Base-by-base conservation (phyloP, 2,329 filamentous ascomycete species). In the Chaetomiaceae sp. region DNA sequence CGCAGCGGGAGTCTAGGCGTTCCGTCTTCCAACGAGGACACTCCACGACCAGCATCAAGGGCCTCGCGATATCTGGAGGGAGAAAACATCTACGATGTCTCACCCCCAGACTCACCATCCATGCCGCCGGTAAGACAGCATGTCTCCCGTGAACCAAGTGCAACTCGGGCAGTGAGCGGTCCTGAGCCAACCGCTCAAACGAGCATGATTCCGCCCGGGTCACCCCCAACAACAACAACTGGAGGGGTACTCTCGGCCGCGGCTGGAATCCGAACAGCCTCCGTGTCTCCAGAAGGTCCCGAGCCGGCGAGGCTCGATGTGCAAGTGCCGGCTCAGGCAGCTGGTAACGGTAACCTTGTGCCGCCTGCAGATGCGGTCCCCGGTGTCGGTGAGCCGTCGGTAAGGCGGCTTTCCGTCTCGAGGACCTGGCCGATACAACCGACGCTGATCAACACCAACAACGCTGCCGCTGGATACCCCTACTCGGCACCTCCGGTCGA, bases 361-460 rank as follows among this genome's bases (percentile, higher is more conserved):
- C 55, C 48, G 21, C 20, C 42, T 9, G 34, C 49, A 45, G 53
- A 48, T 45, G 56, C 34, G 8, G 38, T 38, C 6, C 14, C 48
- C 27, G 25, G 54, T 18, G 27, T 36, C 10, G 41, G 32, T 29
- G 49, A 58, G 8, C 49, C 56, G 10, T 29, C 51, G 47, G 43
- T 54, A 9, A 45, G 61, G n/a, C 60, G 63, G 18, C 59, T 71
- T 34, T 63, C 64, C 5, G 72, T 67, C 54, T 65, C 71, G 11
- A 66, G 67, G 57, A 79, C 77, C 8, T 81, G 78, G 78, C 77
- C 78, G 21, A 69, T 66, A 16, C 65, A 66, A 30, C 61, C 61
- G 5, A 51, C 62, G 13, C 62, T 66, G 20, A 50, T 57, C 45
- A 56, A 62, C 16, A 55, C 61, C 16, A 46, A 59, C 11, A 60